Conservation (phyloP, 495 filamentous ascomycete species). For the Neurospora africana region DNA sequence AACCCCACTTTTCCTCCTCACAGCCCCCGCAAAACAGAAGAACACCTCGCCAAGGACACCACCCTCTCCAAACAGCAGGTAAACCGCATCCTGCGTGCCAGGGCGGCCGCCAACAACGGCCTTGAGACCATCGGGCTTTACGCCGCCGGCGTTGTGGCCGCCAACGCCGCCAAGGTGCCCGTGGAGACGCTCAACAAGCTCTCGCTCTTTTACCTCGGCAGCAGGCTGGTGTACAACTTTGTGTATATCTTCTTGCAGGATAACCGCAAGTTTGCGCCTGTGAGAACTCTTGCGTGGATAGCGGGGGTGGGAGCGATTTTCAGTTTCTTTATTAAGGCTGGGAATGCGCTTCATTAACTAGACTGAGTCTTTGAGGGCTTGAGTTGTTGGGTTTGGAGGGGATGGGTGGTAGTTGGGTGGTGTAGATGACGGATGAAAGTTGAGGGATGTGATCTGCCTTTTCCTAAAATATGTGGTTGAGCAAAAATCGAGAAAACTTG, state of each 20-base stretch:
- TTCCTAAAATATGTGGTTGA: neutral
- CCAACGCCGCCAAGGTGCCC: slow-evolving; percentile 30
- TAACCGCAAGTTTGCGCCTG: slow-evolving; percentile 11
- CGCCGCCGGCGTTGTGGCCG: slow-evolving; percentile 40
- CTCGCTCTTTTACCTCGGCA: slow-evolving; percentile 29
- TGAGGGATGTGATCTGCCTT: neutral
- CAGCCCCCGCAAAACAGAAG: slow-evolving; percentile 19
- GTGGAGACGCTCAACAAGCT: slow-evolving; percentile 28
- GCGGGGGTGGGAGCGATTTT: slow-evolving; percentile 20
- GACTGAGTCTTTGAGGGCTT: neutral
- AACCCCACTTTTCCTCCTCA: neutral
- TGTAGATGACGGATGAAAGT: neutral
- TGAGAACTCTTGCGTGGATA: slow-evolving; percentile 32
- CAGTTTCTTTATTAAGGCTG: slow-evolving; percentile 35
- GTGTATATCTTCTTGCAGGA: neutral
- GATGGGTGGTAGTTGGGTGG: neutral
- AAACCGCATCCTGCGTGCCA: slow-evolving; percentile 35
- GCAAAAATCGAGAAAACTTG: neutral
- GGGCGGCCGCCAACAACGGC: slow-evolving; percentile 35
- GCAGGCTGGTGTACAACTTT: slow-evolving; percentile 33
- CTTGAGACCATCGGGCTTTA: slow-evolving; percentile 41
- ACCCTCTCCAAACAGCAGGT: slow-evolving; percentile 24
- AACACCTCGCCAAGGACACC: slow-evolving; percentile 25
- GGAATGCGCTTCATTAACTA: slow-evolving; percentile 4
- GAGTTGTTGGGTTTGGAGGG: neutral